These are phyloP conservation scores for Hericium alpestre DNA, from an alignment of 768 basidiomycete genomes.

Conservation along the genomic window DNA sequence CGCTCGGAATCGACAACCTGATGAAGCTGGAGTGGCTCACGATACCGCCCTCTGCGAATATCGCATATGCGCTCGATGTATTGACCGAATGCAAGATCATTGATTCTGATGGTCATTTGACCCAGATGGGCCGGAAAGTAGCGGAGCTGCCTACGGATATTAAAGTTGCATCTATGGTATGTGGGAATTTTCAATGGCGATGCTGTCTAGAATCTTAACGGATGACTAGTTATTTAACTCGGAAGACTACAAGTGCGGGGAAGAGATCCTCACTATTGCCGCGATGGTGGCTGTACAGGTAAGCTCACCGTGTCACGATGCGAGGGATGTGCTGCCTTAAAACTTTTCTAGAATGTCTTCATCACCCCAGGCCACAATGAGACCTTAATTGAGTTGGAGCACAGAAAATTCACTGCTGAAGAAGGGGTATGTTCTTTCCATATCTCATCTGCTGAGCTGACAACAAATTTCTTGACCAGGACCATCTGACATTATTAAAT, in stretches of 20 bases:
- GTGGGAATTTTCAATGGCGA: constrained; percentile 11
- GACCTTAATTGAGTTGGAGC: constrained; percentile 81
- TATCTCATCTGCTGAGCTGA: neutral
- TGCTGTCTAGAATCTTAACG: neutral
- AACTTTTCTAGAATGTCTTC: constrained; percentile 67
- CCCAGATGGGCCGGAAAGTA: constrained; percentile 70
- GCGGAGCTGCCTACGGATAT: constrained; percentile 93
- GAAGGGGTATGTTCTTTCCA: constrained; percentile 65
- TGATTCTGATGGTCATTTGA: constrained; percentile 69
- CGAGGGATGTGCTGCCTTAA: neutral
- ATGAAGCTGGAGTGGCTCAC: constrained; percentile 96
- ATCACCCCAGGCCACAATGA: constrained; percentile 76
- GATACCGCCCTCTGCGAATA: constrained; percentile 74
- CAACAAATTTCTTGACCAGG: constrained; percentile 35
- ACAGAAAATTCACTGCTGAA: constrained; percentile 94
- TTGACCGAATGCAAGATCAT: constrained; percentile 76
- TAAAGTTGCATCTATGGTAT: constrained; percentile 87
- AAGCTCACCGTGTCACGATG: constrained; percentile 1
- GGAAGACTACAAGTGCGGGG: constrained; percentile 78
- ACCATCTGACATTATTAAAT: constrained; percentile 89
- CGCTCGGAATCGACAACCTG: constrained; percentile 87
- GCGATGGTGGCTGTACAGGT: constrained; percentile 93
- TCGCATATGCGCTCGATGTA: constrained; percentile 78
- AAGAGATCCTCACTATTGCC: constrained; percentile 91
- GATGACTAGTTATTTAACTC: constrained; percentile 68